Evolutionary conservation across 2,329 filamentous ascomycete species (phyloP), one percentile per base, ranked within the genome.

Genomic region (Fusarium multiceps): DNA sequence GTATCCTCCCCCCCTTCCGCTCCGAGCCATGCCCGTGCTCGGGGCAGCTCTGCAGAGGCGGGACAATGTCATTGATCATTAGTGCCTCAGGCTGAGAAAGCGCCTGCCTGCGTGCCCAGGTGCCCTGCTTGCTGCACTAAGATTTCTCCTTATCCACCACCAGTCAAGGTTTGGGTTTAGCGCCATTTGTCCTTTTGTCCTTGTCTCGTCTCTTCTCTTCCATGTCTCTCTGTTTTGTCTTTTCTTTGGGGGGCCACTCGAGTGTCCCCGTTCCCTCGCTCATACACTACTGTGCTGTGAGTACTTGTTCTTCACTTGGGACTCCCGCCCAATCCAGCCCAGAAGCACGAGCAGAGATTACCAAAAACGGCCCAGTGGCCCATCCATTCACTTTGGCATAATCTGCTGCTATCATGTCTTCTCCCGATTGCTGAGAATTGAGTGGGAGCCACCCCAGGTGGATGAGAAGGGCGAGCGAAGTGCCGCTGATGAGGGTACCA

Each of bases 121-220:
- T 68, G 65, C 70, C 71, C 67, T 75, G 72, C 76, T 78, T 66
- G 30, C 71, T 72, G 66, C 76, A 74, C 78, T 79, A 79, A 77
- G 75, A 77, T 72, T 74, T 75, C 66, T 66, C 68, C 71, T 74
- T 75, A 76, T 76, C 76, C 77, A 77, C 78, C 77, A 73, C 77
- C 74, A 78, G 74, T 74, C 78, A 73, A 71, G 48, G 65, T 78
- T 78, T 73, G 78, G 49, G 78, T 68, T 72, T 79, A 79, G 78
- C 77, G 78, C 72, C 72, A 72, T 53, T 53, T 53, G 53, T 57
- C 68, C 66, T 72, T 72, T 69, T 65, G 57, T 66, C 53, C 59
- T 71, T 71, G 74, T 70, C 67, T 71, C 66, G 69, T 72, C 68
- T 63, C 66, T 74, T 65, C 48, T 58, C 68, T 66, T 71, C 66